Evolutionary conservation across 2,329 filamentous ascomycete species (phyloP).

Genomic region (Penicillium capsulatum): DNA sequence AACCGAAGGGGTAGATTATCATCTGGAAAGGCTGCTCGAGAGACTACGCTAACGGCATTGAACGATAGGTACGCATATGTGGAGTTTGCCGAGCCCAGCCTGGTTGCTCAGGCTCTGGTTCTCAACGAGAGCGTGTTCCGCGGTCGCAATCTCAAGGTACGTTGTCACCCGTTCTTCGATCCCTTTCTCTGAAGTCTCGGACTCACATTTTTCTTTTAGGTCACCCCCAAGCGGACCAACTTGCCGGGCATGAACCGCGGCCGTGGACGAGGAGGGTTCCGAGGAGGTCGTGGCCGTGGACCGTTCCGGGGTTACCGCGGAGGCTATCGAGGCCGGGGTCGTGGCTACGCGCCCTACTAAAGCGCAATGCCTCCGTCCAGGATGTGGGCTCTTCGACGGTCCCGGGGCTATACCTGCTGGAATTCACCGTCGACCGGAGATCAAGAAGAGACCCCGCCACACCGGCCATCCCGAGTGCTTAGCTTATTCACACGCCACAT

Average conservation of each 20-base stretch:
- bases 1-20: conserved; percentile 85
- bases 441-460: too few species aligned
- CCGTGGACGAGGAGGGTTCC: conserved; percentile 47
- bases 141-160: conserved; percentile 89
- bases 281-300: conserved; percentile 49
- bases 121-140: conserved; percentile 96
- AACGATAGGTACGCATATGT: conserved; percentile 87
- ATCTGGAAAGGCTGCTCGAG: not conserved
- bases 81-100: conserved; percentile 89
- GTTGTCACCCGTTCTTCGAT: conserved; percentile 13
- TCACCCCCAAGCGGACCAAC: conserved; percentile 91
- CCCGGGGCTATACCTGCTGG: too few species aligned
- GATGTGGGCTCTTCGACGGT: conserved; percentile 1
- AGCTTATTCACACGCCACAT: too few species aligned
- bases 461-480: too few species aligned
- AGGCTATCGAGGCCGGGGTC: conserved; percentile 47
- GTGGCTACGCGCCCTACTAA: conserved; percentile 47
- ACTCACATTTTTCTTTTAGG: conserved; percentile 44
- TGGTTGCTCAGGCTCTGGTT: conserved; percentile 89
- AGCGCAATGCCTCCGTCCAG: too few species aligned
- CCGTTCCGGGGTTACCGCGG: conserved; percentile 54
- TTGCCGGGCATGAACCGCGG: conserved; percentile 89
- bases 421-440: too few species aligned
- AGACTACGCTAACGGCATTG: not conserved
- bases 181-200: too few species aligned